Evolutionary conservation across 73 alveolate species (phyloP).

Genomic region (Paramecium octaurelia): DNA sequence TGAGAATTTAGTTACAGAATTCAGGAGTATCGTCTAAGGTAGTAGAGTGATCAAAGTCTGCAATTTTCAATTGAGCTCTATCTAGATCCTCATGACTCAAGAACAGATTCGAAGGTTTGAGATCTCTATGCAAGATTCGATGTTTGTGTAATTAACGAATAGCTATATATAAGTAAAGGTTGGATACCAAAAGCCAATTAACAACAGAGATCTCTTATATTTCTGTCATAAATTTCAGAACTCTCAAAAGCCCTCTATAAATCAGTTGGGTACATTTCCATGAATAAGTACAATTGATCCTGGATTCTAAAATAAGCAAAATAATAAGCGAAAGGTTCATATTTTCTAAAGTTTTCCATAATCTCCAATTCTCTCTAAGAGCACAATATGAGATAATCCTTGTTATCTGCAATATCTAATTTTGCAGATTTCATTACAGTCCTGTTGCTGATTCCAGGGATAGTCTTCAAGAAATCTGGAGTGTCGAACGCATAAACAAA

Average conservation of each 20-base stretch:
- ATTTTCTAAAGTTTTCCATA: not conserved
- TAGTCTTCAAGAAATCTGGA: not conserved
- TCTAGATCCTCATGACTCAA: constrained; percentile 19
- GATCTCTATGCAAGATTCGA: constrained; percentile 7
- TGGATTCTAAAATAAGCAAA: constrained; percentile 24
- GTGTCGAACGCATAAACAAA: not conserved
- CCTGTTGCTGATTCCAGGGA: not conserved
- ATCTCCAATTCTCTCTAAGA: not conserved
- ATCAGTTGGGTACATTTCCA: not conserved
- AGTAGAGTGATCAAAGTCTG: constrained; percentile 20
- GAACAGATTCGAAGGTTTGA: not conserved
- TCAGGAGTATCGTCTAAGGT: not conserved
- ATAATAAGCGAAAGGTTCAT: constrained; percentile 32
- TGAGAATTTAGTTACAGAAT: not conserved
- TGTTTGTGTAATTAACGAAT: not conserved
- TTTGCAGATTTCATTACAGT: constrained; percentile 14
- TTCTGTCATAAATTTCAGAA: not conserved
- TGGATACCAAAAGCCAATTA: not conserved
- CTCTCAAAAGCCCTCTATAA: not conserved
- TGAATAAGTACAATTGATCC: not conserved
- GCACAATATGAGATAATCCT: not conserved
- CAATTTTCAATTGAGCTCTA: not conserved
- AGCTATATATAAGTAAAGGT: too few relatives aligned
- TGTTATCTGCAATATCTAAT: not conserved
- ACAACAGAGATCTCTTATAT: not conserved